Evolutionary conservation across 345 rosid genomes (phyloP), one percentile per base, ranked within the genome.

Genomic region (Orychophragmus violaceus): DNA sequence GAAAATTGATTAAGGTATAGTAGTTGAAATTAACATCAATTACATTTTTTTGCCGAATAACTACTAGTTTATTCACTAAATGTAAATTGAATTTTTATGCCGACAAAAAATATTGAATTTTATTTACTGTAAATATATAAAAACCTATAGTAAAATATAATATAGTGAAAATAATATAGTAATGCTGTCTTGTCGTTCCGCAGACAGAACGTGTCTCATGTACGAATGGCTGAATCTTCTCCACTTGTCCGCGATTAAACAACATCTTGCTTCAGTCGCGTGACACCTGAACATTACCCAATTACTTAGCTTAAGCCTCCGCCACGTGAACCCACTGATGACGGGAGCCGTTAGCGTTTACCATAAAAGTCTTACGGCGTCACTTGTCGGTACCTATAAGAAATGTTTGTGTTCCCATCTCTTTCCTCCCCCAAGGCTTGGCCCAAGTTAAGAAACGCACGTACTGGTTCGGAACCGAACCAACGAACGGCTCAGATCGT

Each of bases 361-460:
- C n/a, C n/a, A n/a, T n/a, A n/a, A n/a, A n/a, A n/a, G n/a, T 59
- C 68, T 42, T 50, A 74, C 77, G 73, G 63, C 73, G 72, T 60
- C 30, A 66, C 11, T 59, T 59, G 22, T 63, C 59, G 44, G 29
- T 39, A 19, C 50, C 10, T n/a, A 18, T 10, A 9, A 7, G 8
- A 70, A 70, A 52, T 70, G 62, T 59, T 16, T 33, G n/a, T 68
- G 33, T 68, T 55, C 52, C 18, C 70, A 37, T 37, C 32, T 9
- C 52, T 53, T 62, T 51, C 54, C 21, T 37, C 5, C 33, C 17
- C 24, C 19, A 36, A 28, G 63, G 56, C 8, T 37, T 37, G 44
- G 62, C 58, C 55, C 32, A 41, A 3, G 30, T 53, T 74, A 72
- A 65, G 66, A 57, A 72, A 27, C 73, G 60, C 41, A 61, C 59